phyloP scores from a whole-genome alignment of 1,284 basidiomycete species.

The Rhizoctonia solani region DNA sequence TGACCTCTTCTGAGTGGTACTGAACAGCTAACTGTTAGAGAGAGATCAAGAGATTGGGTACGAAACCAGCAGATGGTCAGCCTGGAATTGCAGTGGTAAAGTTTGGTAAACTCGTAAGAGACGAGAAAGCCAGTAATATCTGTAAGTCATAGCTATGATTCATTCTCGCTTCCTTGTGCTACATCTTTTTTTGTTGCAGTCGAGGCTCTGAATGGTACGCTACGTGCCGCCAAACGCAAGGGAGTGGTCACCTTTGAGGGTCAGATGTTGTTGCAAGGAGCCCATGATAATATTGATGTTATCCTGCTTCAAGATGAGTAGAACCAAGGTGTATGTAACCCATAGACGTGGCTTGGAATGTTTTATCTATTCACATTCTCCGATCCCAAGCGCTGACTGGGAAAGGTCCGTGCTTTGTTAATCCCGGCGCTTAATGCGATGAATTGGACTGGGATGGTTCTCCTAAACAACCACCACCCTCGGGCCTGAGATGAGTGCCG shows the following conservation, averaged over 20 bases:
- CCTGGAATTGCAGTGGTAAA: constrained; percentile 20
- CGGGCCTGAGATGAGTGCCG: not conserved
- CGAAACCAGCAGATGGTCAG: constrained; percentile 27
- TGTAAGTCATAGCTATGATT: constrained; percentile 35
- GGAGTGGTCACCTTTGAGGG: constrained; percentile 35
- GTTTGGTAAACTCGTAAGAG: constrained; percentile 37
- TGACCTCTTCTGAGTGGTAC: not conserved
- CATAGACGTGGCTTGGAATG: not conserved
- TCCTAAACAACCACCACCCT: not conserved
- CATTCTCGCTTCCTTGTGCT: not conserved
- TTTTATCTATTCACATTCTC: too few species aligned
- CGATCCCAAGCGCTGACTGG: too few species aligned
- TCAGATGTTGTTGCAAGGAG: constrained; percentile 38
- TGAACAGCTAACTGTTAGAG: not conserved
- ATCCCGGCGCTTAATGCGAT: not conserved
- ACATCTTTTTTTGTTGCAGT: constrained; percentile 7
- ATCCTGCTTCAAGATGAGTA: constrained; percentile 23
- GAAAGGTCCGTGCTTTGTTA: constrained; percentile 2
- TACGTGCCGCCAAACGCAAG: constrained; percentile 37
- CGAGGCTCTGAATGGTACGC: constrained; percentile 36
- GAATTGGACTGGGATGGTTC: not conserved
- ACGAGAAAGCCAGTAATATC: constrained; percentile 38
- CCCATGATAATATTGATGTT: constrained; percentile 37
- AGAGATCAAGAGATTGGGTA: constrained; percentile 38
- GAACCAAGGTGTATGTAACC: not conserved